Percentiles rank a stretch among this genome's conserved stretches.
Conservation (phyloP, 768 basidiomycete genomes). For the Lyophyllum atratum region DNA sequence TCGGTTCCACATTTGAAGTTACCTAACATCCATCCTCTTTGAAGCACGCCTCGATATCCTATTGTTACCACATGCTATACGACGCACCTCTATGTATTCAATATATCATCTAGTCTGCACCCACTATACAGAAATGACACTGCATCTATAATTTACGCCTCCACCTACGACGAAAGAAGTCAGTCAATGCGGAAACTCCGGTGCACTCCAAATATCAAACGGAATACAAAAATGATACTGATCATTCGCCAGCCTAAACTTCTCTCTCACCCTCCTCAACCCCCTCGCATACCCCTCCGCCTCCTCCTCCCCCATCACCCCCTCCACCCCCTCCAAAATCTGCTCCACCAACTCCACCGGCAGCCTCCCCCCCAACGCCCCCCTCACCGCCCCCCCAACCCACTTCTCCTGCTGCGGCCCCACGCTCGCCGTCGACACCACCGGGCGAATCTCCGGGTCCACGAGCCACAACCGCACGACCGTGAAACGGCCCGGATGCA, state of each 20-base stretch:
- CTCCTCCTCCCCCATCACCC: constrained; percentile 39
- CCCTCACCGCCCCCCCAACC: constrained; percentile 39
- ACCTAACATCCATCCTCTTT: no score
- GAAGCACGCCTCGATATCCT: no score
- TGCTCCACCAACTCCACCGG: constrained; percentile 47
- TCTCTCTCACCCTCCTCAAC: constrained; percentile 33
- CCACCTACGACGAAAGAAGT: not conserved
- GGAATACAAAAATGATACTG: constrained; percentile 51
- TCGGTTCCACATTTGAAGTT: no score
- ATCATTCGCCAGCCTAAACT: constrained; percentile 42
- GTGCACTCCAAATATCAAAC: constrained; percentile 47
- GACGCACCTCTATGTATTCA: no score
- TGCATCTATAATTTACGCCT: not conserved
- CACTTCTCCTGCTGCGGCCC: constrained; percentile 51
- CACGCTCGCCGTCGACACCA: constrained; percentile 44
- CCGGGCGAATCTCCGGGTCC: constrained; percentile 42
- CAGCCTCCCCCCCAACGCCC: constrained; percentile 34
- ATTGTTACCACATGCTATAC: no score
- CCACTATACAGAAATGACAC: not conserved
- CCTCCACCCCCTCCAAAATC: constrained; percentile 38
- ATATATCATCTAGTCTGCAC: not conserved
- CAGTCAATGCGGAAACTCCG: constrained; percentile 7
- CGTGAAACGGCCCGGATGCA: constrained; percentile 42
- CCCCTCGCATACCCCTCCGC: constrained; percentile 32
- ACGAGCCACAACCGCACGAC: constrained; percentile 50